Evolutionary conservation across 2,329 filamentous ascomycete genomes (phyloP).

Genomic region (Hypocrella siamensis): DNA sequence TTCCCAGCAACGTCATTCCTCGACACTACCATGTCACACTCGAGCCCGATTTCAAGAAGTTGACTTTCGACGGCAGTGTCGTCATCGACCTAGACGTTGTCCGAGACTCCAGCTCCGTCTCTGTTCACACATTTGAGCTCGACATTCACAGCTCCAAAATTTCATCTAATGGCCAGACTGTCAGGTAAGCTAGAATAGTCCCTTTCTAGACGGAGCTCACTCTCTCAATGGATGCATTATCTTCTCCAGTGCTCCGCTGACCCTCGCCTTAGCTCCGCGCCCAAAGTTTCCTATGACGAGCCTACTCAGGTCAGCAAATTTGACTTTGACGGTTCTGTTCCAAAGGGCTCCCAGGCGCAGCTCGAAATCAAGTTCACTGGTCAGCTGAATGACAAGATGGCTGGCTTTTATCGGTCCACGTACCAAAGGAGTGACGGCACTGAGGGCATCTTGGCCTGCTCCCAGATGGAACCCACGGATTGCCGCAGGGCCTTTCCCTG

Average conservation of each 20-base stretch:
- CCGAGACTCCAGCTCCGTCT: slow-evolving; percentile 71
- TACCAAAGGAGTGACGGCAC: slow-evolving; percentile 73
- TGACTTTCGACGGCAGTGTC: slow-evolving; percentile 70
- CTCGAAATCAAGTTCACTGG: slow-evolving; percentile 50
- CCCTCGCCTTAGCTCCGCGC: slow-evolving; percentile 9
- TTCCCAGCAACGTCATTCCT: slow-evolving; percentile 87
- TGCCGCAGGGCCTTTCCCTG: slow-evolving; percentile 86
- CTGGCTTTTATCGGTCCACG: slow-evolving; percentile 90
- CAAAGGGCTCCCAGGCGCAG: slow-evolving; percentile 61
- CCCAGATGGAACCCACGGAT: slow-evolving; percentile 95
- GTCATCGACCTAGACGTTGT: slow-evolving; percentile 75
- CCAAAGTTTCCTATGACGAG: slow-evolving; percentile 55
- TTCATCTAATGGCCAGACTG: slow-evolving; percentile 28
- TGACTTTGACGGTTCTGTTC: slow-evolving; percentile 56
- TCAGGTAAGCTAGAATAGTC: slow-evolving; percentile 19
- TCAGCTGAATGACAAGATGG: slow-evolving; percentile 83
- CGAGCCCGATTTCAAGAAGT: slow-evolving; percentile 78
- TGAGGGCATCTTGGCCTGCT: slow-evolving; percentile 71
- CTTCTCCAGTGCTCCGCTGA: too few species aligned
- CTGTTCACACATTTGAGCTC: slow-evolving; percentile 76
- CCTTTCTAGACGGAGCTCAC: not conserved
- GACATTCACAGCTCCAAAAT: slow-evolving; percentile 53
- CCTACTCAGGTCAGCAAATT: slow-evolving; percentile 70
- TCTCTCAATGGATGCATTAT: too few species aligned
- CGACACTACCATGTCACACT: slow-evolving; percentile 80